These are phyloP conservation scores for Lactifluus echinatus DNA, from an alignment of 768 basidiomycete species.

Conservation along the genomic window DNA sequence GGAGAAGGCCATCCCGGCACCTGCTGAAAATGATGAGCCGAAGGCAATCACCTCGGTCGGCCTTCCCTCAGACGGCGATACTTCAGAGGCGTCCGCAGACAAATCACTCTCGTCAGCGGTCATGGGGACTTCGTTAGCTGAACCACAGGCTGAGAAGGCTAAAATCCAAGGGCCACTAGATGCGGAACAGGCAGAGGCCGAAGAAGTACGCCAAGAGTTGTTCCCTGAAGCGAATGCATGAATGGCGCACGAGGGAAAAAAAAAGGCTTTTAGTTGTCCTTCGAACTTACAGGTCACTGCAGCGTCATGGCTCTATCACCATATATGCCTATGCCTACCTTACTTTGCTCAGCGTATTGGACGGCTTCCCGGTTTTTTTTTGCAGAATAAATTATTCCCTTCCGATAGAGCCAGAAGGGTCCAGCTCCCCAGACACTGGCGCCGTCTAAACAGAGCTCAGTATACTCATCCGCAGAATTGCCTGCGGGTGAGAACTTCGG, in stretches of 20 bases:
- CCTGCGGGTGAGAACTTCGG: too few species aligned
- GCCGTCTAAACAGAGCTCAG: too few species aligned
- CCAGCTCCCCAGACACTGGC: too few species aligned
- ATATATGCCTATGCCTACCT: not conserved
- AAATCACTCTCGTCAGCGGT: not conserved
- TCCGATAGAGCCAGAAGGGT: not conserved
- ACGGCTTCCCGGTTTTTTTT: not conserved
- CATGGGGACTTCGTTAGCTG: too few species aligned
- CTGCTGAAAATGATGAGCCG: conserved; percentile 2
- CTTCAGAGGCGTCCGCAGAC: not conserved
- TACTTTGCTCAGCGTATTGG: conserved; percentile 7
- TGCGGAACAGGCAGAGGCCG: conserved; percentile 30
- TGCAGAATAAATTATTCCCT: conserved; percentile 8
- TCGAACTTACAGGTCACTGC: not conserved
- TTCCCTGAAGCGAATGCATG: conserved; percentile 26
- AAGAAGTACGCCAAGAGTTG: conserved; percentile 30
- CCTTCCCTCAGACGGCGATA: not conserved
- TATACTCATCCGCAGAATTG: too few species aligned
- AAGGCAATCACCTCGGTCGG: conserved; percentile 9
- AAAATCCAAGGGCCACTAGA: conserved; percentile 25
- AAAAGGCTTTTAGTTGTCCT: not conserved
- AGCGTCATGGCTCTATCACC: not conserved
- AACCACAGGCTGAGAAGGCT: too few species aligned
- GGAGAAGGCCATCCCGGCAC: not conserved
- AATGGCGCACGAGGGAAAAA: not conserved